Conservation (phyloP, 495 filamentous ascomycete species). For the Parathielavia hyrcaniae region DNA sequence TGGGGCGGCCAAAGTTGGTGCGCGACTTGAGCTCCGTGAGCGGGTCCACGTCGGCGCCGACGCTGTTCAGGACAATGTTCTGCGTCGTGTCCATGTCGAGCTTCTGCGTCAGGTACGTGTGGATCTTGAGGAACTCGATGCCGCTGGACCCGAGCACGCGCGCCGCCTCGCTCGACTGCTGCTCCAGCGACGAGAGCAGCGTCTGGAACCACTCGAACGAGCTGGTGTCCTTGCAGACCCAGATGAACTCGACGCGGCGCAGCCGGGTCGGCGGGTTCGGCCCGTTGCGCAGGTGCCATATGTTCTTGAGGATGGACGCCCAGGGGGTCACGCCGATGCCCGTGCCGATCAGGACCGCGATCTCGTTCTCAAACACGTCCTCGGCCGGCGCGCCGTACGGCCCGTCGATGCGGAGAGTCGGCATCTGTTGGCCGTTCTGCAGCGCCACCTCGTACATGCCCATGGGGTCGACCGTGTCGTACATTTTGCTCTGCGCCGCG, state of each 20-base stretch:
- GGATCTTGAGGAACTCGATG: slow-evolving; percentile 90
- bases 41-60: slow-evolving; percentile 80
- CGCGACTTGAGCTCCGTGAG: slow-evolving; percentile 82
- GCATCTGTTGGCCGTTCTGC: slow-evolving; percentile 86
- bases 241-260: slow-evolving; percentile 96
- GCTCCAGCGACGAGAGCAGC: slow-evolving; percentile 84
- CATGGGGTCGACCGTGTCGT: slow-evolving; percentile 83
- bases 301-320: slow-evolving; percentile 96
- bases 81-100: slow-evolving; percentile 86
- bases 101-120: slow-evolving; percentile 93
- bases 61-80: slow-evolving; percentile 94
- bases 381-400: slow-evolving; percentile 97
- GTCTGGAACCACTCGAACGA: slow-evolving; percentile 99
- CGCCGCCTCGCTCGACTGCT: slow-evolving; percentile 66
- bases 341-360: slow-evolving; percentile 92
- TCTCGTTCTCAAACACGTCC: slow-evolving; percentile 96
- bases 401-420: slow-evolving; percentile 79
- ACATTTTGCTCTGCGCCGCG: slow-evolving; percentile 70
- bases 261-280: slow-evolving; percentile 83
- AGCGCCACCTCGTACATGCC: slow-evolving; percentile 99
- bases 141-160: slow-evolving; percentile 54
- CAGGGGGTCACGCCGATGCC: slow-evolving; percentile 98
- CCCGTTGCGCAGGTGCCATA: slow-evolving; percentile 86
- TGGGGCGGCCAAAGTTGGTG: slow-evolving; percentile 93
- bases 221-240: slow-evolving; percentile 92